Base-by-base conservation (phyloP, 371 early-diverging fungal species). In the Apophysomyces ossiformis region DNA sequence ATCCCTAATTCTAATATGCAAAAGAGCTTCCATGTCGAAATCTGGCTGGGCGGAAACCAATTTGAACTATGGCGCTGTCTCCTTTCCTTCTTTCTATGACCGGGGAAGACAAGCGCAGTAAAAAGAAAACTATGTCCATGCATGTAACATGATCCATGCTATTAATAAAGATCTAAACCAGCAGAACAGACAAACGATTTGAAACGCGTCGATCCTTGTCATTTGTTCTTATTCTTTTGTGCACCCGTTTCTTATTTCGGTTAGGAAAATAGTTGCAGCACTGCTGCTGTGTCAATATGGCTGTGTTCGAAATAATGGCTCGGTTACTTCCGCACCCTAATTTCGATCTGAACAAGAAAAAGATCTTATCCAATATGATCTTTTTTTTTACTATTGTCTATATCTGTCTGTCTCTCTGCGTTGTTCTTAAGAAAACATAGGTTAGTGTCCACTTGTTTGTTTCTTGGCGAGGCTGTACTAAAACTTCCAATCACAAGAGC, bases 191-290 rank as follows among this genome's bases (percentile, higher is more conserved):
- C 13, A 45, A n/a, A 16, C 13, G 16, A 45, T 45, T 45, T 45
- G 16, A 45, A 45, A 45, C 46, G 13, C n/a, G 16, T 45, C 46
- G 46, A 45, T n/a, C 46, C 46, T 45, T 50, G 54, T 50, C 54
- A 50, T 50, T 50, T 50, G 54, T 21, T 21, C 54, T 11, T 50
- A 26, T 26, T 26, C 32, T 1, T 26, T 26, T 26, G 32, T 26
- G 32, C 32, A 2, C 32, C 32, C 32, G 32, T 26, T 26, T 26
- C 32, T 26, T 26, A 26, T 26, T 26, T 26, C 32, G 32, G 32
- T 26, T 26, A 26, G 32, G 32, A 26, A 26, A 26, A 26, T 26
- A 26, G 32, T 26, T 26, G 32, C 32, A 26, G 32, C 32, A 26
- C 32, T 26, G 32, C 32, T 26, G 32, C 32, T 26, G 32, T 26